Percentiles rank a stretch among this genome's conserved stretches.
Evolutionary conservation across 73 alveolate species (phyloP).

Genomic region (Paramecium primaurelia): DNA sequence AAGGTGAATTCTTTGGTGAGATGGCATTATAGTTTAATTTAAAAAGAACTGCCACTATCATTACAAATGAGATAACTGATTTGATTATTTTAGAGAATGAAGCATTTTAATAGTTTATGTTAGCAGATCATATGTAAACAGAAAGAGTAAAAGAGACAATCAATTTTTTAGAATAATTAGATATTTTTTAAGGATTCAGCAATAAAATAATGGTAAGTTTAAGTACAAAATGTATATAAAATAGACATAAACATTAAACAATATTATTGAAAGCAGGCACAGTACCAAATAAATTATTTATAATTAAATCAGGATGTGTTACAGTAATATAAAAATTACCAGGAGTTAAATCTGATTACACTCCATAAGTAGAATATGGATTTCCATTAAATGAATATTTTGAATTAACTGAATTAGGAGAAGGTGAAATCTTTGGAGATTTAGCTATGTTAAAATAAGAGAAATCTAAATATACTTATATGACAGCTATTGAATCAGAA

Average conservation of each 20-base stretch:
- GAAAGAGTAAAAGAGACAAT: neutral
- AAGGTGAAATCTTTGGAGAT: neutral
- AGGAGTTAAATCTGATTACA: neutral
- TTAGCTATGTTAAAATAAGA: neutral
- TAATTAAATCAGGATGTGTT: neutral
- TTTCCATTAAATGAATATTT: neutral
- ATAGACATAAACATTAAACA: neutral
- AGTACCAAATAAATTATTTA: neutral
- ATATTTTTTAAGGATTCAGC: neutral
- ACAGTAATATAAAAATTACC: neutral
- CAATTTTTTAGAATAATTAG: neutral
- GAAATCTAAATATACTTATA: neutral
- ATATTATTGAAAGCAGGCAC: neutral
- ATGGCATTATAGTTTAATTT: neutral
- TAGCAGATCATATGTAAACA: conserved; percentile 1
- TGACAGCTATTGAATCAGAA: neutral
- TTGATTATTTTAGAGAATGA: neutral
- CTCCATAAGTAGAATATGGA: neutral
- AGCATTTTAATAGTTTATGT: neutral
- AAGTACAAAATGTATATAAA: neutral
- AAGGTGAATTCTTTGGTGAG: neutral
- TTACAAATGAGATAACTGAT: neutral
- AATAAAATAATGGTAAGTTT: neutral
- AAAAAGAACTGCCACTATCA: conserved; percentile 3
- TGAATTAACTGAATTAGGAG: neutral